These are phyloP conservation scores for Talaromyces sp. DNA, from an alignment of 2,329 filamentous ascomycete genomes.

Conservation along the genomic window DNA sequence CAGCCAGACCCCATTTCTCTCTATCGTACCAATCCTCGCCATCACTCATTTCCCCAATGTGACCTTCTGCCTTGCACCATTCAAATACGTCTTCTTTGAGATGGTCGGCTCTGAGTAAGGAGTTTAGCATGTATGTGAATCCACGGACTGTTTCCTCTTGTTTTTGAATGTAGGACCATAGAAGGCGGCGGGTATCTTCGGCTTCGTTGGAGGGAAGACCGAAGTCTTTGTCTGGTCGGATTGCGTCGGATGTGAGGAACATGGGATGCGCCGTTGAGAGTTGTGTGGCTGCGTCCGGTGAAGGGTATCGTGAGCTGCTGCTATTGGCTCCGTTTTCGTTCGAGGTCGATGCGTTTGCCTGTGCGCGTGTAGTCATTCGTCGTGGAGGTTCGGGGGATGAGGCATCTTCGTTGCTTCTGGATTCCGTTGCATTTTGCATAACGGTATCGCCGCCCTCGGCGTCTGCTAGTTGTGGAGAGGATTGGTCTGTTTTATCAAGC, in stretches of 20 bases:
- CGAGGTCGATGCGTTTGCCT: slow-evolving; percentile 35
- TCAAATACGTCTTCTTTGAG: slow-evolving; percentile 58
- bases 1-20: slow-evolving; percentile 56
- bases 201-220: slow-evolving; percentile 58
- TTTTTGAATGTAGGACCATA: slow-evolving; percentile 62
- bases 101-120: slow-evolving; percentile 56
- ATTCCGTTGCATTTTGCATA: slow-evolving; percentile 20
- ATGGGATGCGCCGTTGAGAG: slow-evolving; percentile 52
- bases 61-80: slow-evolving; percentile 60
- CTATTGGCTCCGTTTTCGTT: slow-evolving; percentile 26
- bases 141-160: slow-evolving; percentile 61
- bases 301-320: slow-evolving; percentile 21
- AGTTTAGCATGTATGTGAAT: slow-evolving; percentile 53
- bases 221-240: slow-evolving; percentile 52
- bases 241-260: slow-evolving; percentile 52
- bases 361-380: slow-evolving; percentile 47
- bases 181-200: slow-evolving; percentile 58
- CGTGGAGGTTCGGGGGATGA: slow-evolving; percentile 41
- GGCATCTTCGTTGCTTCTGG: slow-evolving; percentile 31
- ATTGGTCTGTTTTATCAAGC: background rate
- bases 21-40: slow-evolving; percentile 66
- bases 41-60: slow-evolving; percentile 63
- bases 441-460: background rate
- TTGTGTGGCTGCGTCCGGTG: slow-evolving; percentile 29
- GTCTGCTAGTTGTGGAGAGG: background rate